Evolutionary conservation across 2,329 filamentous ascomycete genomes (phyloP).

Genomic region (Albophoma yamanashiensis): DNA sequence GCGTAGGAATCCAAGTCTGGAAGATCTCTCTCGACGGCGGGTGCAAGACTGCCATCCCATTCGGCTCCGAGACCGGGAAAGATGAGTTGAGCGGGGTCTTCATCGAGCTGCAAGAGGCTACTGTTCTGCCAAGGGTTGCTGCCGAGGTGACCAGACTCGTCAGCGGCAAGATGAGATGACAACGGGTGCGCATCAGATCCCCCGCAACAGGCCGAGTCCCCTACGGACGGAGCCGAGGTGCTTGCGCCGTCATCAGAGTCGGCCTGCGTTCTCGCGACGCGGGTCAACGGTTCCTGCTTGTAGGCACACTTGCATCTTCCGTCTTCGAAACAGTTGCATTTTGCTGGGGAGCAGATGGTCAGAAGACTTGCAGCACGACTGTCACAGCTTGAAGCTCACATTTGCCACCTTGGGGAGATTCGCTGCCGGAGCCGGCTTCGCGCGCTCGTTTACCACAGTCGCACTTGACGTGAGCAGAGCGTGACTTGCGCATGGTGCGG

Average conservation of each 20-base stretch:
- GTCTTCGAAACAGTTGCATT: background rate
- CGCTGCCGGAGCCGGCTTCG: background rate
- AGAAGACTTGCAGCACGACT: background rate
- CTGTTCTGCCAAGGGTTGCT: background rate
- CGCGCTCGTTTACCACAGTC: slow-evolving; percentile 1
- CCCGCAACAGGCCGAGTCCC: background rate
- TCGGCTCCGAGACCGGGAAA: background rate
- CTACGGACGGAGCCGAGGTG: background rate
- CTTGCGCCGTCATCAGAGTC: background rate
- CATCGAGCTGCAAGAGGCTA: background rate
- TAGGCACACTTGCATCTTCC: background rate
- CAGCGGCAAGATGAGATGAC: background rate
- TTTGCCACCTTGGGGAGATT: background rate
- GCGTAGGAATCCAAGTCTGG: background rate
- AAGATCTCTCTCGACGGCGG: background rate
- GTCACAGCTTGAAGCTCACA: background rate
- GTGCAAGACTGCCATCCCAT: background rate
- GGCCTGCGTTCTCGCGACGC: background rate
- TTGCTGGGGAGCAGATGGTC: background rate
- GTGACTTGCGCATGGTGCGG: slow-evolving; percentile 1
- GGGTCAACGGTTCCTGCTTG: background rate
- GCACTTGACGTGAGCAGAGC: slow-evolving; percentile 1
- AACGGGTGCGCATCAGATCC: background rate
- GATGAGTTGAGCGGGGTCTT: background rate
- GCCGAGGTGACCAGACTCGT: background rate